A percentile compares a stretch with the other conserved stretches of the same genome.
phyloP scores from a whole-genome alignment of 1,284 basidiomycete genomes.

The Vanrija sp. region DNA sequence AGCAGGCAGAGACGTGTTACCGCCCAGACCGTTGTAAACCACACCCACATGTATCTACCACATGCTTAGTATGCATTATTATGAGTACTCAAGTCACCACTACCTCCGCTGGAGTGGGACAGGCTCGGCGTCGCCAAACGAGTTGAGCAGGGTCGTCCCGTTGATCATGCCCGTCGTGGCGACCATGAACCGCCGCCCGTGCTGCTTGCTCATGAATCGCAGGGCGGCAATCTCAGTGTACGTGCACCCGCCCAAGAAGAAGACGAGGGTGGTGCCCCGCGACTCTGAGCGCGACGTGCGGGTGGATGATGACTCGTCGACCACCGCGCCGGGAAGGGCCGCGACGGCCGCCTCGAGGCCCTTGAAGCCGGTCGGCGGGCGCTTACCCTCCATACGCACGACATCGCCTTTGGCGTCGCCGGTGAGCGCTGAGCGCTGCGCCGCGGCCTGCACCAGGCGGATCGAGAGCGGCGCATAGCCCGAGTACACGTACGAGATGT shows the following conservation, averaged over 20 bases:
- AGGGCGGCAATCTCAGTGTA: constrained; percentile 94
- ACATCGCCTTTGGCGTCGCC: constrained; percentile 49
- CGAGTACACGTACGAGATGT: constrained; percentile 93
- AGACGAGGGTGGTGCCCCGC: constrained; percentile 75
- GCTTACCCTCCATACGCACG: constrained; percentile 17
- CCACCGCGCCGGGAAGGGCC: constrained; percentile 74
- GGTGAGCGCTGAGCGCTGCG: constrained; percentile 76
- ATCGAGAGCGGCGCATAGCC: constrained; percentile 93
- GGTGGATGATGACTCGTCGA: constrained; percentile 57
- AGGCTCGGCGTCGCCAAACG: constrained; percentile 15
- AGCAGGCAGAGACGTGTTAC: background rate
- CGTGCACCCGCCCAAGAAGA: constrained; percentile 98
- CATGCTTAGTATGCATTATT: background rate
- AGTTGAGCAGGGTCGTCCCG: constrained; percentile 52
- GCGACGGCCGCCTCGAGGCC: constrained; percentile 88
- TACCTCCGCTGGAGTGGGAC: constrained; percentile 3
- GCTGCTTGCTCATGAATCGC: constrained; percentile 79
- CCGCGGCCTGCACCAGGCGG: constrained; percentile 85
- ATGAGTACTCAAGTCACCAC: background rate
- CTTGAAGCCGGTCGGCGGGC: constrained; percentile 87
- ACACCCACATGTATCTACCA: too few species aligned
- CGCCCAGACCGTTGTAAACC: background rate
- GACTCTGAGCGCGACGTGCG: background rate
- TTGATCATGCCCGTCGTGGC: constrained; percentile 84
- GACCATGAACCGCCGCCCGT: constrained; percentile 74